Base-by-base conservation (phyloP, 768 basidiomycete species). In the Mycena rosella region DNA sequence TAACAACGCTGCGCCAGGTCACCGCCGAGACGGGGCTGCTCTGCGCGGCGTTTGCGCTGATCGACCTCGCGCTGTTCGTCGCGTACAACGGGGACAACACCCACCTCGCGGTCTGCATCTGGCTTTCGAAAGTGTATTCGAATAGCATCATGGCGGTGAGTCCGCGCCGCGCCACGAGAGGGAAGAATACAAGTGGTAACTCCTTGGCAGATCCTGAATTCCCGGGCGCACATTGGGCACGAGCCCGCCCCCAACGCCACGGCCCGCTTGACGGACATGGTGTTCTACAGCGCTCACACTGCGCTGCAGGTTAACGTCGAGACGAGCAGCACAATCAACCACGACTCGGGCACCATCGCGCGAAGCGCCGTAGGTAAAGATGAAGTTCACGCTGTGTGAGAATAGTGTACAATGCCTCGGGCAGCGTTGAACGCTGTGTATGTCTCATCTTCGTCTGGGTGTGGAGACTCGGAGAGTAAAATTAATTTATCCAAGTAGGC, bases 111-210 rank as follows among this genome's bases (percentile, higher is more conserved):
- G 38, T 44, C 11, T 70, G 64, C 34, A 70, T 67, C 44, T 70
- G 69, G 69, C 55, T 74, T 3, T 71, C 73, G 17, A 77, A 77
- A 24, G 60, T 75, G 5, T 77, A 77, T 42, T 73, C 72, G 6
- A 76, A 75, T 51, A 26, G 48, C 49, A 65, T 72, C 42, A 62
- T 67, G 45, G 49, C 51, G 40, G 67, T 63, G 2, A 24, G 49
- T 60, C 13, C 13, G 18, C 48, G 11, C n/a, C n/a, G n/a, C n/a
- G n/a, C n/a, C n/a, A n/a, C n/a, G n/a, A n/a, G n/a, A n/a, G 22
- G 7, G 24, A 45, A 22, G 30, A 48, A n/a, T 20, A 24, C 45
- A 52, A 30, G 32, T 15, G 40, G 6, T 27, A 6, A 30, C 8
- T 29, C 27, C 36, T 55, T 24, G 3, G 15, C 40, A 66, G 66